Evolutionary conservation across 805 yeast genomes (phyloP).

Genomic region (Grigorovia transvaalensis): DNA sequence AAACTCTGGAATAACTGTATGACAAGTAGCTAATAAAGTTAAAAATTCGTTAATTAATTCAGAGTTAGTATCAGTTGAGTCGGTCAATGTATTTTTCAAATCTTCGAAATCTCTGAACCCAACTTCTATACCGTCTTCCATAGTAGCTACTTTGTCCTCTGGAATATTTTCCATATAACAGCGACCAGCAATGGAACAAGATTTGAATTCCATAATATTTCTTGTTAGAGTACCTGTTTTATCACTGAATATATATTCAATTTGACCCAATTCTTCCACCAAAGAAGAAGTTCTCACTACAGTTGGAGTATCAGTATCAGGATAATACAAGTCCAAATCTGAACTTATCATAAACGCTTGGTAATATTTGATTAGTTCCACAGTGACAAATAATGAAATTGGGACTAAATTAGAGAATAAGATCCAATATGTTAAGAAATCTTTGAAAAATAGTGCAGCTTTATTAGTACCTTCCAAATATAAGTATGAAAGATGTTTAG

Average conservation of each 20-base stretch:
- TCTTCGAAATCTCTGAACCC: slow-evolving; percentile 69
- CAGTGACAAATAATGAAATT: slow-evolving; percentile 89
- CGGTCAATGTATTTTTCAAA: slow-evolving; percentile 37
- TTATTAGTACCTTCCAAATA: slow-evolving; percentile 57
- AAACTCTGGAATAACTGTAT: slow-evolving; percentile 92
- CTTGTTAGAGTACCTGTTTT: slow-evolving; percentile 95
- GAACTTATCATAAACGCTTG: slow-evolving; percentile 91
- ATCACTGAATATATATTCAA: slow-evolving; percentile 91
- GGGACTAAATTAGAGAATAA: slow-evolving; percentile 95
- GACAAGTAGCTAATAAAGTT: slow-evolving; percentile 81
- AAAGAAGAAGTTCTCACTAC: slow-evolving; percentile 90
- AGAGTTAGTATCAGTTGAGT: slow-evolving; percentile 28
- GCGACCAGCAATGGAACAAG: slow-evolving; percentile 86
- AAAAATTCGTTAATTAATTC: slow-evolving; percentile 61
- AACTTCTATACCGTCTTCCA: slow-evolving; percentile 68
- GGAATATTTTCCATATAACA: slow-evolving; percentile 85
- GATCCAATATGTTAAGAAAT: slow-evolving; percentile 90
- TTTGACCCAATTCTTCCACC: slow-evolving; percentile 96
- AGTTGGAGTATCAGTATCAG: slow-evolving; percentile 83
- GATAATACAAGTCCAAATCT: slow-evolving; percentile 87
- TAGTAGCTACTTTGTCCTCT: slow-evolving; percentile 69
- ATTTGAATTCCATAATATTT: slow-evolving; percentile 92
- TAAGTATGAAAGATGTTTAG: slow-evolving; percentile 49
- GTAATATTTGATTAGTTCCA: slow-evolving; percentile 88
- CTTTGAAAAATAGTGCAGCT: slow-evolving; percentile 68